These are phyloP conservation scores for Didymella sp. DNA, from an alignment of 2,329 filamentous ascomycete genomes.

Conservation along the genomic window DNA sequence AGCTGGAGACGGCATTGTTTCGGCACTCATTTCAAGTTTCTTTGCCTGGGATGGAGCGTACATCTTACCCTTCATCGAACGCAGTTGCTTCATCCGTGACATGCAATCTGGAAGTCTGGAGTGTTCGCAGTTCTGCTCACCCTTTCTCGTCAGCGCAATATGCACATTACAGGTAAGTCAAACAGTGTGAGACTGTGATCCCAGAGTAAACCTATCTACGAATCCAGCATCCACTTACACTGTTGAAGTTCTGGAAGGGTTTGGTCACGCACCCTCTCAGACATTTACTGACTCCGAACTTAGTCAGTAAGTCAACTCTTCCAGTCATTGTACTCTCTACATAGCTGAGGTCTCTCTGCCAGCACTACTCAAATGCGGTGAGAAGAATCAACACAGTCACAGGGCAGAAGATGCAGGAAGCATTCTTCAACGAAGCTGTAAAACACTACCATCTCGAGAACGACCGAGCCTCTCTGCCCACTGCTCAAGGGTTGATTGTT, in stretches of 20 bases:
- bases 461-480: conserved; percentile 4
- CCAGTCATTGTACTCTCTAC: too few species aligned
- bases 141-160: neutral
- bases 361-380: neutral
- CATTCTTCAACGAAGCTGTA: neutral
- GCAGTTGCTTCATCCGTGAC: neutral
- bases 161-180: neutral
- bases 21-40: neutral
- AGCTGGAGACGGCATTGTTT: neutral
- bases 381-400: neutral
- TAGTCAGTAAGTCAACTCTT: neutral
- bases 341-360: neutral
- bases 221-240: neutral
- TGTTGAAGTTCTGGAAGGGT: neutral
- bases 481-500: neutral
- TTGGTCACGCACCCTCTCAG: neutral
- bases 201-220: neutral
- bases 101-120: neutral
- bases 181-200: neutral
- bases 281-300: neutral
- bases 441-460: neutral
- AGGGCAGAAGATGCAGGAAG: neutral
- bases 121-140: neutral
- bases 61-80: neutral
- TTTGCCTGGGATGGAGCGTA: neutral